Evolutionary conservation across 192 early-diverging fungal species (phyloP).

Genomic region (Helicostylum pulchrum): DNA sequence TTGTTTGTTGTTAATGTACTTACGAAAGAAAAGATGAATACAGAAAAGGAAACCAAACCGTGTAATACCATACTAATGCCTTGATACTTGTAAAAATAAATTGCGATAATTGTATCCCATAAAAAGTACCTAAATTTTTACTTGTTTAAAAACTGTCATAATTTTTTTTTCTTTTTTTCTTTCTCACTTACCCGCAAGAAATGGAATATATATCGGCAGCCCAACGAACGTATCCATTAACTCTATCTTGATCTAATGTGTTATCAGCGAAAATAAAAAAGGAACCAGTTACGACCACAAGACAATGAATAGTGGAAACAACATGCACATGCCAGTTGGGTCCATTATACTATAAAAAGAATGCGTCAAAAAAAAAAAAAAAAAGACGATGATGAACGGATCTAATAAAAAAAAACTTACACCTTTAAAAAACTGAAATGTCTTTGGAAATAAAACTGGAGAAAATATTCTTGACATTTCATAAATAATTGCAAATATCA

Average conservation of each 20-base stretch:
- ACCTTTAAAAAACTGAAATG: slow-evolving; percentile 57
- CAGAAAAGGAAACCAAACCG: slow-evolving; percentile 70
- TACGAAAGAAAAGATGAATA: slow-evolving; percentile 71
- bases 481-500: slow-evolving; percentile 51
- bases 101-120: slow-evolving; percentile 78
- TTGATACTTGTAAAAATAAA: slow-evolving; percentile 62
- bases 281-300: slow-evolving; percentile 60
- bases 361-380: not conserved
- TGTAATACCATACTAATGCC: slow-evolving; percentile 84
- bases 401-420: slow-evolving; percentile 12
- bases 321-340: slow-evolving; percentile 75
- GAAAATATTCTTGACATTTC: slow-evolving; percentile 60
- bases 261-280: slow-evolving; percentile 67
- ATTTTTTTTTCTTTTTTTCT: slow-evolving; percentile 5
- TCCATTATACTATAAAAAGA: slow-evolving; percentile 24
- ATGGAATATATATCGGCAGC: slow-evolving; percentile 78
- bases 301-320: slow-evolving; percentile 75
- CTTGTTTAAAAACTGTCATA: not conserved
- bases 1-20: slow-evolving; percentile 27
- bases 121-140: slow-evolving; percentile 72
- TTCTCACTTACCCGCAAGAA: slow-evolving; percentile 67
- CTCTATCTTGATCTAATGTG: slow-evolving; percentile 58
- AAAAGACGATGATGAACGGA: not conserved
- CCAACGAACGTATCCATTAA: slow-evolving; percentile 70
- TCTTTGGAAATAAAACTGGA: slow-evolving; percentile 62